phyloP scores from a whole-genome alignment of 2,329 filamentous ascomycete species.

The Orbilia ellipsospora region DNA sequence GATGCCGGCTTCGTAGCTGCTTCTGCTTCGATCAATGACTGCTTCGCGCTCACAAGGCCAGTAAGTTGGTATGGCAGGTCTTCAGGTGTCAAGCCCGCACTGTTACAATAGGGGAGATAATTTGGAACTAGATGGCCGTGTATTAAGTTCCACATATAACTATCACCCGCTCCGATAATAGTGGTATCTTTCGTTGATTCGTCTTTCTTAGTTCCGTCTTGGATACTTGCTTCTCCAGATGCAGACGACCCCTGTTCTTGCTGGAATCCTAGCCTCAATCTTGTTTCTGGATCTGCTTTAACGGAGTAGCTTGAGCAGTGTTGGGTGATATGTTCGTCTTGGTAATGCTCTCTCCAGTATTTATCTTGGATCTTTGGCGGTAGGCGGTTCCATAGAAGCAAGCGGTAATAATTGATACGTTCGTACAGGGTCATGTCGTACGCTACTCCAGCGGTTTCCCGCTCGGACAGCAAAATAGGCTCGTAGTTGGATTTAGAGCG shows the following conservation, averaged over 20 bases:
- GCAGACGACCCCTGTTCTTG: background rate
- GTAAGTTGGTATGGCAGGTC: background rate
- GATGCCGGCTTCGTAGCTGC: no score
- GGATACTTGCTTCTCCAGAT: conserved; percentile 6
- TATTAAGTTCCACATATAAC: conserved; percentile 23
- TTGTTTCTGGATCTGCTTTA: conserved; percentile 14
- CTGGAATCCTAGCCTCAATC: conserved; percentile 21
- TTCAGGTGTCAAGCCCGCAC: background rate
- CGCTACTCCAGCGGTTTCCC: conserved; percentile 8
- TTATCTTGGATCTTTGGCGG: background rate
- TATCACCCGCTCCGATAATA: conserved; percentile 31
- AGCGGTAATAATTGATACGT: conserved; percentile 36
- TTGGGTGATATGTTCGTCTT: background rate
- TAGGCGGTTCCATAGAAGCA: conserved; percentile 36
- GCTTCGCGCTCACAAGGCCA: conserved; percentile 12
- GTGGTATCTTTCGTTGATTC: background rate
- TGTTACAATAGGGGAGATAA: conserved; percentile 18
- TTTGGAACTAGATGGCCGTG: conserved; percentile 11
- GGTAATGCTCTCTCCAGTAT: conserved; percentile 27
- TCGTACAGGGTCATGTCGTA: conserved; percentile 45
- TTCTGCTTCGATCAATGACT: background rate
- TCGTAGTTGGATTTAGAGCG: conserved; percentile 20
- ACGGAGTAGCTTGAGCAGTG: conserved; percentile 8
- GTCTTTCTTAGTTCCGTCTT: conserved; percentile 5
- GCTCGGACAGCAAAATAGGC: conserved; percentile 17